Percentiles rank a stretch among this genome's conserved stretches.
Evolutionary conservation across 352 stramenopile species (phyloP).

Genomic region (Globisporangium parvum): DNA sequence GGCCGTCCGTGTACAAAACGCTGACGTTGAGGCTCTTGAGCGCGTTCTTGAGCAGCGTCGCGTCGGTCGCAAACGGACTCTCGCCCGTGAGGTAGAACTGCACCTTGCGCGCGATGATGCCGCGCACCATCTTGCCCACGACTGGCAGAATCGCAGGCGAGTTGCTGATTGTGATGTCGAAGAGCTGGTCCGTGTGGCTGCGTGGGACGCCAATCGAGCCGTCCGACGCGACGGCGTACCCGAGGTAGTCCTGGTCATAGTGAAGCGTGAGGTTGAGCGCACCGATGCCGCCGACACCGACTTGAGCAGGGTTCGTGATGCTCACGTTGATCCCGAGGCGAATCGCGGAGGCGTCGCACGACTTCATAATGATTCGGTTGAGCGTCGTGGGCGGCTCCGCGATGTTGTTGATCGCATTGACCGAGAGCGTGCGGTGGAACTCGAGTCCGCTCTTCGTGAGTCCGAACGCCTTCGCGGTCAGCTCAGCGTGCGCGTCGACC

Average conservation of each 20-base stretch:
- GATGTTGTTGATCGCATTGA: conserved; percentile 57
- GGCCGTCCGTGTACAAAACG: conserved; percentile 15
- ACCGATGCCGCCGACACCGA: conserved; percentile 29
- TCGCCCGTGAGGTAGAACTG: conserved; percentile 14
- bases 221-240: conserved; percentile 43
- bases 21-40: conserved; percentile 24
- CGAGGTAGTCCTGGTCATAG: conserved; percentile 53
- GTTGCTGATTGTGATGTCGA: conserved; percentile 35
- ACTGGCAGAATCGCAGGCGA: conserved; percentile 14
- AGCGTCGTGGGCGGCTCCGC: conserved; percentile 31
- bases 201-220: conserved; percentile 40
- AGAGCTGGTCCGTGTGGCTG: conserved; percentile 37
- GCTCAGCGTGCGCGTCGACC: conserved; percentile 26
- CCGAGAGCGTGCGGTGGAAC: conserved; percentile 35
- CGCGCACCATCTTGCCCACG: conserved; percentile 33
- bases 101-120: conserved; percentile 18
- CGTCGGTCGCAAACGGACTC: conserved; percentile 18
- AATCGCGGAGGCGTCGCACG: conserved; percentile 26
- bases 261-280: conserved; percentile 66
- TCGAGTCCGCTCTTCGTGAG: conserved; percentile 42
- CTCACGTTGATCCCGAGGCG: conserved; percentile 57
- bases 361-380: conserved; percentile 52
- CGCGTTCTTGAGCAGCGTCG: conserved; percentile 15
- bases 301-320: conserved; percentile 15
- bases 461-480: conserved; percentile 41